A percentile compares a stretch with the other conserved stretches of the same genome.
Conservation (phyloP, 2,329 filamentous ascomycete genomes). For the Graphilbum fragrans region DNA sequence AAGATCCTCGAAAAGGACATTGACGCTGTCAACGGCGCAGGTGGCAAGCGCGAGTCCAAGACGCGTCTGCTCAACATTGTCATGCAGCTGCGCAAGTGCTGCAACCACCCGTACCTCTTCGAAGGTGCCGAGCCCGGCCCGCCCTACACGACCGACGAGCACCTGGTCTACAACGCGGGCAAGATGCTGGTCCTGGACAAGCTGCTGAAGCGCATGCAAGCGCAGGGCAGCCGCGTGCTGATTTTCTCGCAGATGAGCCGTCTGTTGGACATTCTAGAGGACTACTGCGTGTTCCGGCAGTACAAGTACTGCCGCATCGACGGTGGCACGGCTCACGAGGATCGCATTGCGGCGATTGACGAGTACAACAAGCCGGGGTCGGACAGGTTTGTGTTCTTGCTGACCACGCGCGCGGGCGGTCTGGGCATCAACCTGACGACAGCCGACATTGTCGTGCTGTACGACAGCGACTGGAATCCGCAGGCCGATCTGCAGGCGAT, state of each 20-base stretch:
- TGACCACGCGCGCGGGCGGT: conserved; percentile 91
- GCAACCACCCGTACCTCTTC: conserved; percentile 96
- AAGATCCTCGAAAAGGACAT: conserved; percentile 99
- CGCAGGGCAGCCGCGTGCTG: conserved; percentile 84
- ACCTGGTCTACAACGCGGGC: conserved; percentile 82
- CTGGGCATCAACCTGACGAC: conserved; percentile 92
- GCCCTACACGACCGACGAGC: conserved; percentile 95
- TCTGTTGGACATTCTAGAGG: conserved; percentile 89
- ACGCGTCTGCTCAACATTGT: conserved; percentile 95
- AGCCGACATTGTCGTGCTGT: conserved; percentile 91
- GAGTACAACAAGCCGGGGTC: conserved; percentile 95
- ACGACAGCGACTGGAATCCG: conserved; percentile 98
- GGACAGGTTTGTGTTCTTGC: conserved; percentile 90
- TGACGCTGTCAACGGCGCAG: conserved; percentile 92
- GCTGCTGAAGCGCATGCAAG: conserved; percentile 69
- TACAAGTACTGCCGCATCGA: conserved; percentile 97
- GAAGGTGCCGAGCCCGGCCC: conserved; percentile 95
- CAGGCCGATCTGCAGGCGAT: conserved; percentile 97
- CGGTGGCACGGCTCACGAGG: conserved; percentile 90
- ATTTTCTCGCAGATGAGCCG: conserved; percentile 99
- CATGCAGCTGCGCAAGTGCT: conserved; percentile 98
- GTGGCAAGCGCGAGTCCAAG: conserved; percentile 94
- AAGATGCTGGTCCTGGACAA: conserved; percentile 98
- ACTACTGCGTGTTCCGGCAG: conserved; percentile 92
- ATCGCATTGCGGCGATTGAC: conserved; percentile 93